A percentile compares a stretch with the other conserved stretches of the same genome.
phyloP scores from a whole-genome alignment of 2,329 filamentous ascomycete genomes.

The Calonectria fujianensis region DNA sequence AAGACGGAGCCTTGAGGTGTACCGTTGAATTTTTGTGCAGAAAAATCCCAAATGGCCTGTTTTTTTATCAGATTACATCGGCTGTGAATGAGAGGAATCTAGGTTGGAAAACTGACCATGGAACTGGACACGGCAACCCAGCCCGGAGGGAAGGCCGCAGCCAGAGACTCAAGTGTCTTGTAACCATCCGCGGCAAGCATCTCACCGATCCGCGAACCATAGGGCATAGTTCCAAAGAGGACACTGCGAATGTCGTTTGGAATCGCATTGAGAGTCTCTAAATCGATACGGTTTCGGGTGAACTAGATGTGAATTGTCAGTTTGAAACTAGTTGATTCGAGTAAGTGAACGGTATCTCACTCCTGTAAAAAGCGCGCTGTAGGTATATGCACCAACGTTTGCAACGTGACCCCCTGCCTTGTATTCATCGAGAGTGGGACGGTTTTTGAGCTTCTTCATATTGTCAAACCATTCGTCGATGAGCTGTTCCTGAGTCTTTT shows the following conservation, averaged over 20 bases:
- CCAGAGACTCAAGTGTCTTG: constrained; percentile 48
- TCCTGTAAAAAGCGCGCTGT: constrained; percentile 7
- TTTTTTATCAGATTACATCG: neutral
- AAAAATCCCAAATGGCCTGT: constrained; percentile 57
- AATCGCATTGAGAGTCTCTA: neutral
- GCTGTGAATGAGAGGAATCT: too few relatives aligned
- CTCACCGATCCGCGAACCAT: constrained; percentile 40
- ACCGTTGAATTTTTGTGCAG: constrained; percentile 40
- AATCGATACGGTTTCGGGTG: neutral
- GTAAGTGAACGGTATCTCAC: neutral
- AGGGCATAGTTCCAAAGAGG: constrained; percentile 40
- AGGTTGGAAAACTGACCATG: constrained; percentile 46
- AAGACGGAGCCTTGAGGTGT: constrained; percentile 52
- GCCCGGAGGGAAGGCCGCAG: constrained; percentile 45
- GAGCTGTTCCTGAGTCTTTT: neutral
- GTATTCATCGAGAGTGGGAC: constrained; percentile 15
- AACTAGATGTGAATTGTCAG: constrained; percentile 26
- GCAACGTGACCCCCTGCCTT: neutral
- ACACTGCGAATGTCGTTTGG: constrained; percentile 16
- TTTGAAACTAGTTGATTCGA: neutral
- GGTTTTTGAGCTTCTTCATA: constrained; percentile 12
- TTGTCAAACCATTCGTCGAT: neutral
- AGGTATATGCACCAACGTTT: constrained; percentile 30
- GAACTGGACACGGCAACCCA: constrained; percentile 53
- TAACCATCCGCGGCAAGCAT: constrained; percentile 49